phyloP scores from a whole-genome alignment of 164 flowering plant genomes.

The Berberis vulgaris region DNA sequence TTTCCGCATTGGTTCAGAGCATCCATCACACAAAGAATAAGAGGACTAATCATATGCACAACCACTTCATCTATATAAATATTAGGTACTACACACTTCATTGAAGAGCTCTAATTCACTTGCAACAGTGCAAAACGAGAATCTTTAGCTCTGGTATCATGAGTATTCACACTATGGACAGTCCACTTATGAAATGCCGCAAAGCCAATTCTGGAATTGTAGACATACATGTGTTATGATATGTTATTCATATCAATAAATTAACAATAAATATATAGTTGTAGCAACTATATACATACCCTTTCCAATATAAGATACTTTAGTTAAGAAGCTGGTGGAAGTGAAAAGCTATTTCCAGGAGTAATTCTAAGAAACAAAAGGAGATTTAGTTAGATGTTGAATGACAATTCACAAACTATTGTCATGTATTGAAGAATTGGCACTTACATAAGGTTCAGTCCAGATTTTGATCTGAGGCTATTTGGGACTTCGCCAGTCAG shows the following conservation, averaged over 20 bases:
- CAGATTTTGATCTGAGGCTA: constrained; percentile 43
- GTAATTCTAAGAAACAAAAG: constrained; percentile 33
- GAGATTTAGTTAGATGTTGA: constrained; percentile 11
- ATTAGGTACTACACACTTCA: constrained; percentile 3
- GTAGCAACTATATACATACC: not conserved
- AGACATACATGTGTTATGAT: not conserved
- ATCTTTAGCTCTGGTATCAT: not conserved
- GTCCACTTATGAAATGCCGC: not conserved
- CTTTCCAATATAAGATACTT: constrained; percentile 4
- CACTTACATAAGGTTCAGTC: constrained; percentile 55
- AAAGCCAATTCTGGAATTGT: not conserved
- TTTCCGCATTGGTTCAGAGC: not conserved
- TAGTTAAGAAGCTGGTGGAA: constrained; percentile 30
- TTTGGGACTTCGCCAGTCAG: constrained; percentile 69
- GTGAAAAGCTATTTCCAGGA: constrained; percentile 53
- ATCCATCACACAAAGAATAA: not conserved
- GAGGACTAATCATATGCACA: constrained; percentile 1
- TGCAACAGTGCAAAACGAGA: not conserved
- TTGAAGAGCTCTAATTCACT: constrained; percentile 5
- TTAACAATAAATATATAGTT: not conserved
- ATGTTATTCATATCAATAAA: not conserved
- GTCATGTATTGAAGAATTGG: constrained; percentile 1
- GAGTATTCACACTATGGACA: not conserved
- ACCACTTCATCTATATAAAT: constrained; percentile 2
- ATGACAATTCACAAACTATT: constrained; percentile 1